Conservation (phyloP, 257 asterid genomes). For the Mitragyna speciosa region DNA sequence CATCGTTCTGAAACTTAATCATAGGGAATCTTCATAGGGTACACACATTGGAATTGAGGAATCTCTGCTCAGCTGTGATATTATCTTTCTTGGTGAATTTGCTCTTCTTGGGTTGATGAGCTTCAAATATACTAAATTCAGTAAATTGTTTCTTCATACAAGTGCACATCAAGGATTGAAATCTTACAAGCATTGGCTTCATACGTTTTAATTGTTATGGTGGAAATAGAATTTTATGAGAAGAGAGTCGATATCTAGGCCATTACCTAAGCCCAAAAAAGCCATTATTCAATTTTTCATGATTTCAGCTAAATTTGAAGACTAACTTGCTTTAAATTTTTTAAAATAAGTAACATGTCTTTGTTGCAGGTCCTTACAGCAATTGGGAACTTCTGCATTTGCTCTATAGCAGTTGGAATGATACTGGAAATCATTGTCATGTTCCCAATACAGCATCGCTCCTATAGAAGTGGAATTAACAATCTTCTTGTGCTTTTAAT, state of each 20-base stretch:
- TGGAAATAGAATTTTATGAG: neutral
- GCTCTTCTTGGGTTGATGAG: neutral
- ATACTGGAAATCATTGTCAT: slow-evolving; percentile 30
- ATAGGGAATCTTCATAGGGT: neutral
- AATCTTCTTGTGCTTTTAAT: slow-evolving; percentile 35
- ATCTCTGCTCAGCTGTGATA: neutral
- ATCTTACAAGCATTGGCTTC: neutral
- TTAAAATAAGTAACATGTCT: neutral
- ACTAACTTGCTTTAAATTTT: neutral
- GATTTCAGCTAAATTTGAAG: neutral
- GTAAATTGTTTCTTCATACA: neutral
- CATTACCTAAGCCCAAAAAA: neutral
- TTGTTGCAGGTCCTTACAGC: slow-evolving; percentile 32
- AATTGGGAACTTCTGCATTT: slow-evolving; percentile 34
- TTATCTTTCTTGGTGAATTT: neutral
- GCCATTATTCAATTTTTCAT: neutral
- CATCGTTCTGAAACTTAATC: neutral
- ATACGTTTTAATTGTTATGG: neutral
- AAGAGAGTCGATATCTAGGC: neutral
- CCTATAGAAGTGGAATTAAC: slow-evolving; percentile 28
- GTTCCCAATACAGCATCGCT: slow-evolving; percentile 29
- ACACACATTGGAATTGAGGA: neutral
- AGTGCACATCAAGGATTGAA: neutral
- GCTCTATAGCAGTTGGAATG: slow-evolving; percentile 35
- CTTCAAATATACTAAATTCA: neutral